Evolutionary conservation across 352 stramenopile species (phyloP).

Genomic region (Aphanomyces stellatus): DNA sequence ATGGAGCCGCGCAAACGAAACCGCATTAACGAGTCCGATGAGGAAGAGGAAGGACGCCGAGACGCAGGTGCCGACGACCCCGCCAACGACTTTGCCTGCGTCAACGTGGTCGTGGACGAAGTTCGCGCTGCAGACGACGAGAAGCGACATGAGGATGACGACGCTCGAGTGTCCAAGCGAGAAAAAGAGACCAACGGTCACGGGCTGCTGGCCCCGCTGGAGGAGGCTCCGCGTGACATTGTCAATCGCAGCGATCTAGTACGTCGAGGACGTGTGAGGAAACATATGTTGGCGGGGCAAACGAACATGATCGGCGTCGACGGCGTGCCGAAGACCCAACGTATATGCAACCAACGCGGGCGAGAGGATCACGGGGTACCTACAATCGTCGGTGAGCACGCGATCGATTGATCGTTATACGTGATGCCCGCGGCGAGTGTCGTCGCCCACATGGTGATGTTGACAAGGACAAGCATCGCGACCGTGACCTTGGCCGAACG

Average conservation of each 20-base stretch:
- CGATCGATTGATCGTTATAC: no score
- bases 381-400: not conserved
- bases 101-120: not conserved
- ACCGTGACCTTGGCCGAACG: not conserved
- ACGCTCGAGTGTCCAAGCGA: conserved; percentile 21
- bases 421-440: not conserved
- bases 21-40: conserved; percentile 17
- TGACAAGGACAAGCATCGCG: not conserved
- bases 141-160: conserved; percentile 18
- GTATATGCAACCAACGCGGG: conserved; percentile 16
- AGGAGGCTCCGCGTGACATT: conserved; percentile 23
- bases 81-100: conserved; percentile 2
- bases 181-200: conserved; percentile 22
- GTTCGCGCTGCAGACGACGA: not conserved
- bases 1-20: not conserved
- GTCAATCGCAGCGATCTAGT: conserved; percentile 23
- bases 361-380: conserved; percentile 17
- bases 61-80: conserved; percentile 18
- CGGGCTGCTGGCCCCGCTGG: not conserved
- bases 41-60: conserved; percentile 16
- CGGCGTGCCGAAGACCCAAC: conserved; percentile 21
- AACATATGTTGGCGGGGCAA: no score
- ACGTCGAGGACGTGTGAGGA: not conserved
- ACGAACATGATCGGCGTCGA: conserved; percentile 21
- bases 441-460: not conserved